Conservation (phyloP, 768 basidiomycete species). For the Boletus subparvulus region DNA sequence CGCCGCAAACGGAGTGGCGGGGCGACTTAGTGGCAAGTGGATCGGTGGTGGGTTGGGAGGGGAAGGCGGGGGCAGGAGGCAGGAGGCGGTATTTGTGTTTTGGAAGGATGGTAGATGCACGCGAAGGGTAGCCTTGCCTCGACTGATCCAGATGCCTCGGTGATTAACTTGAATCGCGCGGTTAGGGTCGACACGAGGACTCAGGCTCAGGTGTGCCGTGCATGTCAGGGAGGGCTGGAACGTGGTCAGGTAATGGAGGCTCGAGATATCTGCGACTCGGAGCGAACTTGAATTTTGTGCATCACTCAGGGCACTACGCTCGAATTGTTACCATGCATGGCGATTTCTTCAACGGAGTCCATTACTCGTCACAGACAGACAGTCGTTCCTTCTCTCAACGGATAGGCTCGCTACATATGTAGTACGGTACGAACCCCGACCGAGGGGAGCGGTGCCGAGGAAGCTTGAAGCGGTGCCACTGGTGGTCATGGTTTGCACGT, state of each 20-base stretch:
- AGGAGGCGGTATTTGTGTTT: slow-evolving; percentile 17
- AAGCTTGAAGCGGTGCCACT: too few relatives aligned
- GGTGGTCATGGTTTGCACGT: slow-evolving; percentile 5
- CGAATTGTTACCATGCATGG: neutral
- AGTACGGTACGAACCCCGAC: neutral
- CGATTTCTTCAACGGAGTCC: neutral
- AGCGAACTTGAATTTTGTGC: neutral
- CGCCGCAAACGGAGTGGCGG: neutral
- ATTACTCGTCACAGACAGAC: neutral
- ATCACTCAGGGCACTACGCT: neutral
- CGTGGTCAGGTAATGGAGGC: slow-evolving; percentile 9
- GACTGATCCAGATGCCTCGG: slow-evolving; percentile 20
- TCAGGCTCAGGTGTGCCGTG: neutral
- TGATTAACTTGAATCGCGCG: slow-evolving; percentile 18
- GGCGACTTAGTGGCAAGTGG: neutral
- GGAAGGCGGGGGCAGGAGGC: neutral
- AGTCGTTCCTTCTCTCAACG: too few relatives aligned
- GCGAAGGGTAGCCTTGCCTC: slow-evolving; percentile 2
- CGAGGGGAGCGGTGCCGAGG: neutral
- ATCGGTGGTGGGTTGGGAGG: slow-evolving; percentile 3
- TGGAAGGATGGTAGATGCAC: neutral
- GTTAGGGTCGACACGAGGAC: slow-evolving; percentile 16
- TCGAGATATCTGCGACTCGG: neutral
- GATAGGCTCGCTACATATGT: neutral
- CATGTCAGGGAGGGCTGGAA: slow-evolving; percentile 5